Base-by-base conservation (phyloP, 2,329 filamentous ascomycete genomes). In the Fusarium dlaminii region DNA sequence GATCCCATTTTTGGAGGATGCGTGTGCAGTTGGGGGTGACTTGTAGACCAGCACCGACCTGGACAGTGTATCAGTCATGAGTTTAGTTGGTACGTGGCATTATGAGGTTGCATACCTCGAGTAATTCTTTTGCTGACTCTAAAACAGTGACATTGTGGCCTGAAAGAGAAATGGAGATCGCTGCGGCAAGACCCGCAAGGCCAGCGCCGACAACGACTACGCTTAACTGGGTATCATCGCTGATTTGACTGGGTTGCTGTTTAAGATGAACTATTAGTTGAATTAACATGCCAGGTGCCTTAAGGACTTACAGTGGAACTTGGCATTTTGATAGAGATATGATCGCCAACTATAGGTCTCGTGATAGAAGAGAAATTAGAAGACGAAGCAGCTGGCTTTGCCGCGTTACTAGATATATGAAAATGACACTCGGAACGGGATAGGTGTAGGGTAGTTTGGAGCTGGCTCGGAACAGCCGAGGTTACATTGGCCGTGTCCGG, bases 21-120 rank as follows among this genome's bases (percentile, higher is more conserved):
- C 84, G 83, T 5, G 87, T 86, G 1, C 84, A 82, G 61, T 87
- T 87, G 10, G 87, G 86, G 0, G 86, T 88, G 8, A 88, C 81
- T 69, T 89, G 87, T n/a, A 89, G 81, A 3, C 87, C 87, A 20
- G 86, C 87, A 13, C 87, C 87, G 30, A 88, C 52, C 69, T 49
- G 8, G 2, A n/a, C 0, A 2, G 3, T 14, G 8, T 4, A 14
- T 45, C 12, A 45, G 24, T 18, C 1, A 20, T 37, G 17, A 37
- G 9, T 11, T 13, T 20, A 4, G 7, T 22, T 8, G 37, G 1
- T 13, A 13, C 0, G 7, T 22, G 20, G 1, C 7, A 22, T 39
- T 13, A 6, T 1, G 20, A 13, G 15, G 45, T 22, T 22, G 29
- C 18, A 10, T 49, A 51, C 48, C 15, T 51, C 48, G 11, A 51